Evolutionary conservation across 2,329 filamentous ascomycete species (phyloP).

Genomic region (Fusarium chlamydosporum): DNA sequence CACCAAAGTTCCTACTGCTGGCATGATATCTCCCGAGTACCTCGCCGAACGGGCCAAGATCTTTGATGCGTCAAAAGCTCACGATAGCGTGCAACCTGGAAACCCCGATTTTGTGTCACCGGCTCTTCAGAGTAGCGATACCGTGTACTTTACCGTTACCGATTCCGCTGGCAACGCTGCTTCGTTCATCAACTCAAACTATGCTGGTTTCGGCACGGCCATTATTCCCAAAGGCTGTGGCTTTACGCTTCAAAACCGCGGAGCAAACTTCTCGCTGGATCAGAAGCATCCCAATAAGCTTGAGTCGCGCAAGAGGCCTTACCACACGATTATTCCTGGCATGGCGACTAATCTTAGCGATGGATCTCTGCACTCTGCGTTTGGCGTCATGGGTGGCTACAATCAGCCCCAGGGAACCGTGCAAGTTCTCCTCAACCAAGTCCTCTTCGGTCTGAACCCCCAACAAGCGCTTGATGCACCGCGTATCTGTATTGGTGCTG

Average conservation of each 20-base stretch:
- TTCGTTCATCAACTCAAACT: constrained; percentile 97
- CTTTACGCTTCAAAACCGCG: constrained; percentile 95
- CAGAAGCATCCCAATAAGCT: constrained; percentile 82
- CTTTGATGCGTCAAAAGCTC: constrained; percentile 71
- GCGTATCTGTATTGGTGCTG: constrained; percentile 86
- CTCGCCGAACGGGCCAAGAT: constrained; percentile 76
- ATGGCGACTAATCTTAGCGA: constrained; percentile 85
- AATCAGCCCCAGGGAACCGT: constrained; percentile 99
- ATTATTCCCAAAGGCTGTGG: constrained; percentile 90
- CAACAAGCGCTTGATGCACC: constrained; percentile 93
- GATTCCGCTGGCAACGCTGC: constrained; percentile 89
- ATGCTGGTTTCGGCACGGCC: constrained; percentile 86
- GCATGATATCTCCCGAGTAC: constrained; percentile 80
- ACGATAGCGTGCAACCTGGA: constrained; percentile 75
- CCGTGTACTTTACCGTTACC: constrained; percentile 91
- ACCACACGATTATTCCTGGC: constrained; percentile 97
- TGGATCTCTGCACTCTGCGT: constrained; percentile 83
- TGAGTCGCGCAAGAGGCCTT: constrained; percentile 87
- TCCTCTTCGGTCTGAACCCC: constrained; percentile 83
- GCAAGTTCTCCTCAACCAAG: constrained; percentile 90
- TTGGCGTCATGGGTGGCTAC: constrained; percentile 97
- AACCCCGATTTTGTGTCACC: constrained; percentile 69
- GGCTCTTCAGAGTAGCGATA: constrained; percentile 88
- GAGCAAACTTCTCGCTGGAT: constrained; percentile 84
- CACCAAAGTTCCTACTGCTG: constrained; percentile 75